phyloP scores from a whole-genome alignment of 768 basidiomycete genomes.

The Chalciporus pseudorubinellus region DNA sequence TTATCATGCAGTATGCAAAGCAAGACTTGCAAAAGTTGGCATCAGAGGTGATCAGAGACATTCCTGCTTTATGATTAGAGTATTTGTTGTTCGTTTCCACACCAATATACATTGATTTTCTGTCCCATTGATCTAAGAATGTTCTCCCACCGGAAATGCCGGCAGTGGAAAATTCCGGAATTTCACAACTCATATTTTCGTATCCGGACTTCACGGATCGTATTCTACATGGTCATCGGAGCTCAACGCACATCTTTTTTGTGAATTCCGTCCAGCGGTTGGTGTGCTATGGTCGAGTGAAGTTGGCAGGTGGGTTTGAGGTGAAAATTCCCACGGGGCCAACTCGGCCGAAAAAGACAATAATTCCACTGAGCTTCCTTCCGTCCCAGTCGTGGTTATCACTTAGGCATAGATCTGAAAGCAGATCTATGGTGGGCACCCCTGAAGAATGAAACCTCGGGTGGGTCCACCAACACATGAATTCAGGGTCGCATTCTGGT shows the following conservation, averaged over 20 bases:
- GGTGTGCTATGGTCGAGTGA: too few relatives aligned
- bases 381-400: slow-evolving; percentile 24
- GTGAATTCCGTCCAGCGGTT: background rate
- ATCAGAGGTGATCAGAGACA: background rate
- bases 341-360: too few relatives aligned
- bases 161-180: background rate
- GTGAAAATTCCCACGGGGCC: too few relatives aligned
- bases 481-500: slow-evolving; percentile 27
- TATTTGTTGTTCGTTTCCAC: too few relatives aligned
- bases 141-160: background rate
- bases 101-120: too few relatives aligned
- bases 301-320: too few relatives aligned
- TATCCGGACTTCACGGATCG: background rate
- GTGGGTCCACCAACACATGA: slow-evolving; percentile 14
- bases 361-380: slow-evolving; percentile 11
- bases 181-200: background rate
- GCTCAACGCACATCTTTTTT: background rate
- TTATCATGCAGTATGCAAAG: too few relatives aligned
- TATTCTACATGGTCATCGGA: background rate
- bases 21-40: too few relatives aligned
- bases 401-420: slow-evolving; percentile 14
- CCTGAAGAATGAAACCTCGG: slow-evolving; percentile 23
- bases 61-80: background rate
- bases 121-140: too few relatives aligned
- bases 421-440: slow-evolving; percentile 17